phyloP scores from a whole-genome alignment of 2,329 filamentous ascomycete species.

The Penicillium sp. region DNA sequence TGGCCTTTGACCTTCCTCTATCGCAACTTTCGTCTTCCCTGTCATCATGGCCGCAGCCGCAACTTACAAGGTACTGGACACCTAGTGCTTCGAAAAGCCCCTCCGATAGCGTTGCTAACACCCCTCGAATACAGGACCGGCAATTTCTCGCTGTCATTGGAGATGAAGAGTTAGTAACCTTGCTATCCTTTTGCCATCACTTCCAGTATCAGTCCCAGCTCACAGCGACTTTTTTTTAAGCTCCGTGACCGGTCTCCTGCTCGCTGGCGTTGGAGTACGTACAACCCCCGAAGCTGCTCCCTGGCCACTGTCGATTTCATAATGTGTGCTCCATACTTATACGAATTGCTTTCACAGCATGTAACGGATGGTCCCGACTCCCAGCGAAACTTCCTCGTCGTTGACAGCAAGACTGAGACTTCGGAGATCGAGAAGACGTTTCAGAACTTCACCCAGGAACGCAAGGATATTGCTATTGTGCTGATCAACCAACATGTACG shows the following conservation, averaged over 20 bases:
- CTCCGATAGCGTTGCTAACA: conserved; percentile 33
- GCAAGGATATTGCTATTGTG: conserved; percentile 95
- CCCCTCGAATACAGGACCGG: conserved; percentile 60
- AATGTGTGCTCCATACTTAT: neutral
- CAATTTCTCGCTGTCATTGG: conserved; percentile 97
- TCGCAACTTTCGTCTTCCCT: neutral
- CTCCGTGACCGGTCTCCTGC: conserved; percentile 90
- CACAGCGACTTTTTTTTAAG: conserved; percentile 50
- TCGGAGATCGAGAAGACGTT: conserved; percentile 86
- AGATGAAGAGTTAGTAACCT: conserved; percentile 66
- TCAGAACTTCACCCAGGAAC: conserved; percentile 78
- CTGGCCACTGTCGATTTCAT: neutral
- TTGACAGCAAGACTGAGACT: conserved; percentile 89
- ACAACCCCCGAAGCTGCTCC: neutral
- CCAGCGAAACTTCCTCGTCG: conserved; percentile 97
- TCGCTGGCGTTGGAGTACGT: conserved; percentile 89
- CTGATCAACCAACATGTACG: conserved; percentile 96
- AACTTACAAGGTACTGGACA: conserved; percentile 50
- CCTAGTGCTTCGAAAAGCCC: conserved; percentile 37
- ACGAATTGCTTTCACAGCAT: conserved; percentile 58
- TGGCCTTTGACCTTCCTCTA: neutral
- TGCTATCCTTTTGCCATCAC: neutral
- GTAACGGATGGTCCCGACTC: conserved; percentile 84
- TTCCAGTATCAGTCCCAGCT: conserved; percentile 3
- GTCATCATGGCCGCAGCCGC: conserved; percentile 58